Evolutionary conservation across 164 flowering plant genomes (phyloP), one percentile per base, ranked within the genome.

Genomic region (Brasenia schreberi): DNA sequence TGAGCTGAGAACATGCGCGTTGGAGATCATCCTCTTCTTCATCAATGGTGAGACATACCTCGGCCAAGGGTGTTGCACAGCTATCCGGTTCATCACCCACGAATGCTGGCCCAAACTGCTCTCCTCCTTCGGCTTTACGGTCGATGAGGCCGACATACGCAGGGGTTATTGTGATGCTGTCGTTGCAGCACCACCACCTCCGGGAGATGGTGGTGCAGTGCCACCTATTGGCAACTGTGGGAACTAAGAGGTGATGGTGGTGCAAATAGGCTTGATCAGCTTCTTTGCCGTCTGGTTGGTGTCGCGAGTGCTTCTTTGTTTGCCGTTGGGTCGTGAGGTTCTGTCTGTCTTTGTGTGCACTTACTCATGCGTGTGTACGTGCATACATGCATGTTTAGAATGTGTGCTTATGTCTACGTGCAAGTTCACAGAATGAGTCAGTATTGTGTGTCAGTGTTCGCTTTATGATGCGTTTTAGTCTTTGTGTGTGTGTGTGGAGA

Each of bases 41-140:
- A 9, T 69, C 64, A 72, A 69, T 42, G 78, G 78, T 5, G 75
- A 72, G 64, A 49, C 65, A 12, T 66, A 72, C 42, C 23, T 75
- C 19, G 73, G 73, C 58, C 71, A 43, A 6, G 65, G 19, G 4
- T 75, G 78, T 44, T 75, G 78, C 71, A 42, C 42, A 6, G 75
- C 75, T 62, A 64, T 75, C 18, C 19, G 18, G 1, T 19, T 23
- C 65, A 72, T 75, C 7, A 53, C 60, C 17, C 66, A 66, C 18
- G 19, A 69, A 14, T 76, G 78, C 64, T 76, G 76, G 78, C 78
- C 78, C n/a, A 19, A 63, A 23, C 18, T 76, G 73, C 62, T 76
- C 9, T 33, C 43, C 18, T 63, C 69, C 10, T 60, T 72, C 7
- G 75, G 73, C n/a, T 76, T 72, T 61, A 69, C 78, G 12, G n/a